Base-by-base conservation (phyloP, 352 stramenopile species). In the Globisporangium yorkense region DNA sequence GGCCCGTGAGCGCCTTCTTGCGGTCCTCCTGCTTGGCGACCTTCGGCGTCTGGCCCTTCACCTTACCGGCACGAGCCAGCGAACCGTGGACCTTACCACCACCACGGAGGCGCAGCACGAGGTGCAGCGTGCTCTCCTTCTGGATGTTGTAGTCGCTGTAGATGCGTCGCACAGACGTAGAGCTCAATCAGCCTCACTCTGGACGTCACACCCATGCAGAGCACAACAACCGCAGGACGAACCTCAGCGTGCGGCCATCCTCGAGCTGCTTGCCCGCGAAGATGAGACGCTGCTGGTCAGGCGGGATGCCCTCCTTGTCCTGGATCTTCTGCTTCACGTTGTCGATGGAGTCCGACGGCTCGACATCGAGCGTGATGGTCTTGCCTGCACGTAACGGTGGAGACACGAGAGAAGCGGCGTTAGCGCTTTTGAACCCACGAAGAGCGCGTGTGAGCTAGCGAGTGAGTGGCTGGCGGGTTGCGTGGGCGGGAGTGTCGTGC, bases 1-100 rank as follows among this genome's bases (percentile, higher is more conserved):
- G 96, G 72, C 97, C 97, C 57, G 88, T 96, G 60, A 97, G 94
- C 70, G 94, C 75, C 82, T 99, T 99, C 92, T 99, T 96, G 68
- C 75, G 98, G 74, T 98, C 97, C 80, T 99, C 97, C 82, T 97
- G 80, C 78, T 97, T 97, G 75, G 97, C 92, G 46, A 99, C 96
- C 94, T 99, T 99, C 69, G 97, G 97, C 51, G 97, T 99, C 84
- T 99, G 97, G 72, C 96, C 96, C 89, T 99, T 99, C 49, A 99
- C 97, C 88, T 99, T 99, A 96, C 97, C 97, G 78, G 97, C 97
- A 98, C 97, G 97, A 82, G 97, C 97, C 70, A 99, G 84, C 68
- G 97, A 99, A 94, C 97, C 97, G 95, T 99, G 97, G 76, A 99
- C 97, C 90, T 99, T 99, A 82, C 95, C 96, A 90, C 85, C 85